Percentiles rank a stretch among this genome's conserved stretches.
Conservation (phyloP, 1,284 basidiomycete species). For the Coniferiporia weirii region DNA sequence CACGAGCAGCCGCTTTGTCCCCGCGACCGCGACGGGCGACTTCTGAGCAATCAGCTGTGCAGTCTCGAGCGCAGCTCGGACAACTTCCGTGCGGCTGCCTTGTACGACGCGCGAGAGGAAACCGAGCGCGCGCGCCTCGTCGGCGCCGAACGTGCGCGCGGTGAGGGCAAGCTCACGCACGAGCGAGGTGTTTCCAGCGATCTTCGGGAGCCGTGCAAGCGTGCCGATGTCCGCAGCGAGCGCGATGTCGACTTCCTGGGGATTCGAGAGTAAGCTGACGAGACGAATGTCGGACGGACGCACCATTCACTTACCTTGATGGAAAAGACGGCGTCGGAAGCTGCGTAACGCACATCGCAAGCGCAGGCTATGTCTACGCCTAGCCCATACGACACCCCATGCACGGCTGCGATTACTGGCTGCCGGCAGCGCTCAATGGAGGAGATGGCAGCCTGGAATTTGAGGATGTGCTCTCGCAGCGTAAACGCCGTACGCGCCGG, state of each 20-base stretch:
- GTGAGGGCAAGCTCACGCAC: constrained; percentile 79
- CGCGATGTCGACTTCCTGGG: constrained; percentile 85
- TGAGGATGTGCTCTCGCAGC: constrained; percentile 46
- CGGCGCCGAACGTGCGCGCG: constrained; percentile 63
- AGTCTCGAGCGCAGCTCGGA: constrained; percentile 57
- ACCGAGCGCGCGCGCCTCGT: constrained; percentile 71
- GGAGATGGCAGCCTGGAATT: constrained; percentile 72
- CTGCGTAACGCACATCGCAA: constrained; percentile 79
- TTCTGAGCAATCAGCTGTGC: constrained; percentile 70
- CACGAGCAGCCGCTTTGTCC: constrained; percentile 74
- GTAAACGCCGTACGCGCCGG: constrained; percentile 50
- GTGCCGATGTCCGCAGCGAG: constrained; percentile 90
- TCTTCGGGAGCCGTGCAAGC: constrained; percentile 80
- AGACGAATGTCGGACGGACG: background rate
- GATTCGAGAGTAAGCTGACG: background rate
- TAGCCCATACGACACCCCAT: constrained; percentile 74
- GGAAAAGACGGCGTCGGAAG: constrained; percentile 58
- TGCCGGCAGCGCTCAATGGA: constrained; percentile 68
- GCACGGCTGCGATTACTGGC: constrained; percentile 83
- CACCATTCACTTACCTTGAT: constrained; percentile 57
- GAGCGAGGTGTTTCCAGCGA: constrained; percentile 76
- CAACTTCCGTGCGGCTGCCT: constrained; percentile 57
- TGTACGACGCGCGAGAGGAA: constrained; percentile 72
- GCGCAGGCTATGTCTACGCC: constrained; percentile 74
- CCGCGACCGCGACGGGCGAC: constrained; percentile 76